Percentiles rank a stretch among this genome's conserved stretches.
phyloP scores from a whole-genome alignment of 116 monocot species.

The Zostera marina region DNA sequence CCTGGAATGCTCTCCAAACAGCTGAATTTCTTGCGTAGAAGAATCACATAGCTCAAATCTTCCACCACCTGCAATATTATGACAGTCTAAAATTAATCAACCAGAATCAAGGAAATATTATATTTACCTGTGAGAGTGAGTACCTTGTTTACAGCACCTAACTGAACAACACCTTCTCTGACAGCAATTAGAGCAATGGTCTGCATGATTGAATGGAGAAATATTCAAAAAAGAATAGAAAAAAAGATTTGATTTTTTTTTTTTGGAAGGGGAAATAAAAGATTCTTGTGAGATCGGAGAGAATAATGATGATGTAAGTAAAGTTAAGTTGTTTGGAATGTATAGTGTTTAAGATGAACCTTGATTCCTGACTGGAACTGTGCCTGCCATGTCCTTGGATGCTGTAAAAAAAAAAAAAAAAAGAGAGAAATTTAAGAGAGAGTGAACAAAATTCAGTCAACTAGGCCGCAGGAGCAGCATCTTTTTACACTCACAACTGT shows the following conservation, averaged over 20 bases:
- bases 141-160: slow-evolving; percentile 43
- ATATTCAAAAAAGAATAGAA: not conserved
- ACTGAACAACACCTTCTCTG: slow-evolving; percentile 59
- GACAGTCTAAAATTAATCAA: no score
- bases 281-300: not conserved
- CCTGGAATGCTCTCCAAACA: slow-evolving; percentile 81
- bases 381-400: slow-evolving; percentile 67
- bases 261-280: no score
- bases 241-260: not conserved
- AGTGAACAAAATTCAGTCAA: not conserved
- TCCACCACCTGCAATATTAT: slow-evolving; percentile 41
- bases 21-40: slow-evolving; percentile 52
- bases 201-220: slow-evolving; percentile 14
- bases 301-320: not conserved
- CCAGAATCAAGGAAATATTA: no score
- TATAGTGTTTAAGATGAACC: slow-evolving; percentile 12
- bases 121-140: no score
- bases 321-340: not conserved
- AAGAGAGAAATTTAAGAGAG: not conserved
- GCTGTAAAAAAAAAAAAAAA: slow-evolving; percentile 21
- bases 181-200: slow-evolving; percentile 69
- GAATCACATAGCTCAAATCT: slow-evolving; percentile 52
- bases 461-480: no score
- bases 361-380: slow-evolving; percentile 67
- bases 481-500: no score